Conservation (phyloP, 768 basidiomycete species). For the Porpolomopsis calyptriformis region DNA sequence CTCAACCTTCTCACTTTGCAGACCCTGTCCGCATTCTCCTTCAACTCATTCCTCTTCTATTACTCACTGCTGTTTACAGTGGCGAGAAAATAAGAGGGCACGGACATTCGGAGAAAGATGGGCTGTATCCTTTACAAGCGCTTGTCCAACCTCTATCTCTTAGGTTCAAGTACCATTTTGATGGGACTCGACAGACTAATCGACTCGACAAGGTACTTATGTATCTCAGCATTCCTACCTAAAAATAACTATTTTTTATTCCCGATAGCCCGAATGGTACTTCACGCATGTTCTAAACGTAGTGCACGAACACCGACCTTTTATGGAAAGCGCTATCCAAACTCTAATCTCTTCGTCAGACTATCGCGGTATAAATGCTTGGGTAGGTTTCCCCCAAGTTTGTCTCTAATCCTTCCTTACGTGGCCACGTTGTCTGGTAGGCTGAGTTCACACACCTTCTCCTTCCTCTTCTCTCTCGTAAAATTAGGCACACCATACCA, state of each 20-base stretch:
- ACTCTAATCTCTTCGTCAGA: slow-evolving; percentile 53
- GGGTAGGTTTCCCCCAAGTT: slow-evolving; percentile 37
- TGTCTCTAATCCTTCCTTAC: background rate
- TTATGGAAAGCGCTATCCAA: slow-evolving; percentile 72
- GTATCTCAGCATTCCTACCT: background rate
- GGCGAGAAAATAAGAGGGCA: slow-evolving; percentile 38
- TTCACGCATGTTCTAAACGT: slow-evolving; percentile 86
- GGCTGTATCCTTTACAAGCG: slow-evolving; percentile 76
- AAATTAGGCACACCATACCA: slow-evolving; percentile 67
- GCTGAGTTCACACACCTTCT: slow-evolving; percentile 75
- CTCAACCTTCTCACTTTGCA: slow-evolving; percentile 69
- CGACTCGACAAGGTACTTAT: slow-evolving; percentile 73
- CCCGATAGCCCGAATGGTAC: slow-evolving; percentile 86
- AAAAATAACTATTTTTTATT: background rate
- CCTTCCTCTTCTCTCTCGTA: slow-evolving; percentile 64
- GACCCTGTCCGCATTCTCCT: slow-evolving; percentile 45
- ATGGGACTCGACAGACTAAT: slow-evolving; percentile 78
- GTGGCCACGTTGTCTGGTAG: slow-evolving; percentile 28
- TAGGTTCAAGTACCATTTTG: slow-evolving; percentile 94
- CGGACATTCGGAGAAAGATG: slow-evolving; percentile 32
- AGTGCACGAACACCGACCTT: slow-evolving; percentile 71
- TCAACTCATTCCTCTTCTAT: background rate
- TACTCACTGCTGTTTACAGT: slow-evolving; percentile 23
- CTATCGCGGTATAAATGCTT: slow-evolving; percentile 56
- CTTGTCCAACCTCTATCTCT: slow-evolving; percentile 74